A percentile compares a stretch with the other conserved stretches of the same genome.
Evolutionary conservation across 148 eudicot species (phyloP).

Genomic region (Fagopyrum esculentum): DNA sequence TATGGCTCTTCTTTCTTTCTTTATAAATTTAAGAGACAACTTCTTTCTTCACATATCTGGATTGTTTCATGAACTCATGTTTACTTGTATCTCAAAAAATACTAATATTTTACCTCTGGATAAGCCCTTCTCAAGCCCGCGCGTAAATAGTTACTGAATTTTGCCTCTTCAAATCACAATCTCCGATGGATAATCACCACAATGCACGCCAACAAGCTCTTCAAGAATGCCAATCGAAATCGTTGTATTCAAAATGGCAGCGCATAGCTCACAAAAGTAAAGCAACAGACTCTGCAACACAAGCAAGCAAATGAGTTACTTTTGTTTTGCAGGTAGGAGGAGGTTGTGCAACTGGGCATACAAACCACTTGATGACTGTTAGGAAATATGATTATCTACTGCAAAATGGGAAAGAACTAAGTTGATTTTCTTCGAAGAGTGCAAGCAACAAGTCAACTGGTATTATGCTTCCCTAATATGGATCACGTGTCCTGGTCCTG

Average conservation of each 20-base stretch:
- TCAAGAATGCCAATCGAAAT: background rate
- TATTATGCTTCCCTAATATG: background rate
- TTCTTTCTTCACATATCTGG: background rate
- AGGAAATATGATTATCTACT: background rate
- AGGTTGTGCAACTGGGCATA: background rate
- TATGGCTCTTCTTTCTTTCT: conserved; percentile 3
- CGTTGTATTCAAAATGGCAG: background rate
- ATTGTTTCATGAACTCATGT: background rate
- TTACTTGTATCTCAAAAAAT: background rate
- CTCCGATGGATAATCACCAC: background rate
- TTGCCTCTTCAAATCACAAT: background rate
- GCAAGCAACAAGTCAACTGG: background rate
- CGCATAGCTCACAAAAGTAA: background rate
- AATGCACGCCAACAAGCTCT: background rate
- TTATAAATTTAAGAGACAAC: background rate
- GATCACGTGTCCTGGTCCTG: background rate
- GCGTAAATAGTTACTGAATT: background rate
- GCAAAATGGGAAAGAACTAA: background rate
- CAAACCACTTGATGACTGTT: background rate
- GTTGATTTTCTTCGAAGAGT: background rate
- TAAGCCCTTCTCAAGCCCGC: conserved; percentile 1
- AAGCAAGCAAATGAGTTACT: background rate
- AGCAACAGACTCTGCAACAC: background rate
- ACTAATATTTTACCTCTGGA: background rate
- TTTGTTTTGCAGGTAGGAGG: background rate